Evolutionary conservation across 139 green algal genomes (phyloP), one percentile per base, ranked within the genome.

Genomic region (Micractinium sp.): DNA sequence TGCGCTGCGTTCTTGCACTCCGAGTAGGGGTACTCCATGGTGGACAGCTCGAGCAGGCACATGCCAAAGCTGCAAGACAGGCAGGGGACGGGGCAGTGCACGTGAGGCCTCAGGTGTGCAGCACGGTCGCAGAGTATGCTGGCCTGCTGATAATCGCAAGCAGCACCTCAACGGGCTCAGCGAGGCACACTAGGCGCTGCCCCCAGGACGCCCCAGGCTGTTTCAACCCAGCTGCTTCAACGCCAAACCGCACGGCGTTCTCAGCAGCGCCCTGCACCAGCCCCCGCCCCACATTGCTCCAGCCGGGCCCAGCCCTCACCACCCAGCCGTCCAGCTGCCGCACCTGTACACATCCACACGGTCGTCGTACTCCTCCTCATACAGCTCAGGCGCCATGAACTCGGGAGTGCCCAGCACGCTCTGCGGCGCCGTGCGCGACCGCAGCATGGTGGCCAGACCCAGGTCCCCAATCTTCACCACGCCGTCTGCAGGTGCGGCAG

Each of bases 311-410:
- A 29, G 23, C 66, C 66, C 66, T n/a, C 66, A 73, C 66, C 13
- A 66, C 41, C 39, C 41, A 39, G 23, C 13, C 31, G 0, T 25
- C 35, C 18, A 15, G 18, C 79, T 56, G 13, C 0, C 61, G 0
- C 83, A 87, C 83, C 83, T 92, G 91, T 97, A 97, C n/a, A 99
- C 97, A 89, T 99, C 98, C 53, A 99, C 98, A 66, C 98, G 96
- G 92, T 99, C 98, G 85, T 99, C 95, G 84, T 99, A 99, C 82
- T 99, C 95, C 93, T 99, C 98, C 85, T 99, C 97, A 74, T 99
- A 99, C 90, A 99, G 96, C 95, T 99, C 98, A 22, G 96, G 98
- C 14, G 98, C 98, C 98, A 99, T 99, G 94, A 99, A 99, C 92
- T 99, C 96, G 36, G 97, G 97, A 15, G 97, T 99, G 82, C 97